phyloP scores from a whole-genome alignment of 2,329 filamentous ascomycete genomes.

The Rhinocladiella similis region DNA sequence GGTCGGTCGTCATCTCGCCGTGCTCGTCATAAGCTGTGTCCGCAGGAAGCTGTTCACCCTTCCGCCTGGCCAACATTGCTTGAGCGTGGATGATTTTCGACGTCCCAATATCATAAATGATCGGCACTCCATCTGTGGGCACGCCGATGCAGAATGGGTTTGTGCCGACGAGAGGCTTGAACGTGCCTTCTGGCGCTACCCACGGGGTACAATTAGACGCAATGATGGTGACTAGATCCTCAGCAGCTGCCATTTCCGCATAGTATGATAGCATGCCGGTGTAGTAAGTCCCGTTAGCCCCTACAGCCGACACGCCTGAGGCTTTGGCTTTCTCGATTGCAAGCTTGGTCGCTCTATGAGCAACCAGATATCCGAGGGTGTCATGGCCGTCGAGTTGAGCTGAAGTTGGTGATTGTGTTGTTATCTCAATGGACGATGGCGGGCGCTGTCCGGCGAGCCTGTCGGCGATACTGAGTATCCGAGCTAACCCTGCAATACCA shows the following conservation, averaged over 20 bases:
- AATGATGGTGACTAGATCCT: slow-evolving; percentile 18
- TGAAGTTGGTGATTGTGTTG: slow-evolving; percentile 9
- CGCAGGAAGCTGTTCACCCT: slow-evolving; percentile 10
- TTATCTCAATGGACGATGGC: not conserved
- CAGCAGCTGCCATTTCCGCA: slow-evolving; percentile 16
- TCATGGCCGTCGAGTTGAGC: slow-evolving; percentile 18
- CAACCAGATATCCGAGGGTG: slow-evolving; percentile 18
- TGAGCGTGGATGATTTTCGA: slow-evolving; percentile 20
- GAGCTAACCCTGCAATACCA: slow-evolving; percentile 17
- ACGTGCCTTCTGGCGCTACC: slow-evolving; percentile 18
- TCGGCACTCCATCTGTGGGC: slow-evolving; percentile 8
- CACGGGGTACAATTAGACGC: slow-evolving; percentile 16
- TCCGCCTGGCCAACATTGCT: slow-evolving; percentile 10
- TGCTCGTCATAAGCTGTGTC: slow-evolving; percentile 16
- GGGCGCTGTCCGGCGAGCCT: not conserved
- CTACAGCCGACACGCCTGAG: slow-evolving; percentile 12
- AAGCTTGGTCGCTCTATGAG: slow-evolving; percentile 12
- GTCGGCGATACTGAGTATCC: slow-evolving; percentile 17
- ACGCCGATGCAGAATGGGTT: slow-evolving; percentile 21
- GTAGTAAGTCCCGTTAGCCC: slow-evolving; percentile 16
- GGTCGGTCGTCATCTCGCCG: slow-evolving; percentile 15
- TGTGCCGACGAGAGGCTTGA: slow-evolving; percentile 16
- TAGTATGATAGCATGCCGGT: slow-evolving; percentile 20
- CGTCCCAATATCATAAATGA: slow-evolving; percentile 22
- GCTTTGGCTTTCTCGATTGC: slow-evolving; percentile 19